Evolutionary conservation across 2,329 filamentous ascomycete species (phyloP).

Genomic region (Colletotrichum sidae): DNA sequence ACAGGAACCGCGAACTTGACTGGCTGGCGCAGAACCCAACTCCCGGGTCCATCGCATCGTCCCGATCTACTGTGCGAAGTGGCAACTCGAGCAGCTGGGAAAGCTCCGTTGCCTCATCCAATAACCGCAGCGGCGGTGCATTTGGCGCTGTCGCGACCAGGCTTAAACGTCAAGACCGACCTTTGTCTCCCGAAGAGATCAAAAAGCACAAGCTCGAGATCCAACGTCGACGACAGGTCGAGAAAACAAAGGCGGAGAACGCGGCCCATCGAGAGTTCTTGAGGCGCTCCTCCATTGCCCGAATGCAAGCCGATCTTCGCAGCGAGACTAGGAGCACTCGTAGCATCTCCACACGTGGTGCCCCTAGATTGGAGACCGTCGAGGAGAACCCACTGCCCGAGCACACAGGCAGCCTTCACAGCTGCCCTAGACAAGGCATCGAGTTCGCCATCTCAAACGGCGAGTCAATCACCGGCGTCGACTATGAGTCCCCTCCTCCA

Average conservation of each 20-base stretch:
- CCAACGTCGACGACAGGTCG: background rate
- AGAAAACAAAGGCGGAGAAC: constrained; percentile 1
- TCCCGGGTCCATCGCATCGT: constrained; percentile 20
- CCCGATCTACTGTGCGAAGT: constrained; percentile 19
- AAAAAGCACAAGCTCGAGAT: constrained; percentile 1
- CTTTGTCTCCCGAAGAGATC: constrained; percentile 55
- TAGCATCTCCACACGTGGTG: constrained; percentile 27
- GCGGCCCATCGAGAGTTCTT: too few species aligned
- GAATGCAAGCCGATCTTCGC: constrained; percentile 24
- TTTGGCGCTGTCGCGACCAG: constrained; percentile 53
- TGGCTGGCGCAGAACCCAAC: constrained; percentile 12
- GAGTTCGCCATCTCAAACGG: constrained; percentile 20
- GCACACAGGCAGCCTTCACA: constrained; percentile 8
- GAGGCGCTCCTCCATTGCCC: constrained; percentile 10
- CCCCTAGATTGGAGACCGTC: constrained; percentile 31
- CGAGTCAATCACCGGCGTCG: constrained; percentile 1
- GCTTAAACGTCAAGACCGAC: constrained; percentile 57
- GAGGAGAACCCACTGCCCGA: constrained; percentile 17
- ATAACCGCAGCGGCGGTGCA: constrained; percentile 49
- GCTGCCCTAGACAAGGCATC: constrained; percentile 19
- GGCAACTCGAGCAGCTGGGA: background rate
- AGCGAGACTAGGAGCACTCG: constrained; percentile 30
- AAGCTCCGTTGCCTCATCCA: too few species aligned
- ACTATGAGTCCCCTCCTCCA: constrained; percentile 4
- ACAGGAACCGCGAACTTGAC: constrained; percentile 24